Base-by-base conservation (phyloP, 768 basidiomycete species). In the Scleroderma citrinum region DNA sequence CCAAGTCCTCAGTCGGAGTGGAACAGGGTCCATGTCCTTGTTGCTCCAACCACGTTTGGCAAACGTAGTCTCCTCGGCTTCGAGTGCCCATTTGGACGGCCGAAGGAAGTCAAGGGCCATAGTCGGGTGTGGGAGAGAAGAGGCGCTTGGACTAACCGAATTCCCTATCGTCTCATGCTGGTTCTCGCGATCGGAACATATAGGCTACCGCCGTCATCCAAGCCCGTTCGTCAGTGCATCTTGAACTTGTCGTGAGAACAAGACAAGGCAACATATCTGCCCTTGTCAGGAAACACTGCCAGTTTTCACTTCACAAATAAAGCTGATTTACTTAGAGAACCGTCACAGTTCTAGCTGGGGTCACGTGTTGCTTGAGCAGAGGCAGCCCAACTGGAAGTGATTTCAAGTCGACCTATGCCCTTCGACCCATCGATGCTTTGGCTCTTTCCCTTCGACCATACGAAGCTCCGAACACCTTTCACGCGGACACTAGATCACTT, bases 21-120 rank as follows among this genome's bases (percentile, higher is more conserved):
- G 81, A 11, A 87, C 83, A 5, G 85, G 85, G 54, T 87, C 86
- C 81, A 87, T 86, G 59, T 87, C 86, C 56, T 77, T 76, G 66
- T 89, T 90, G 54, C 69, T 74, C 82, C 83, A 86, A 62, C 74
- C 56, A 73, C 74, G 43, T 60, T 73, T 8, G 74, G 79, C 26
- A 55, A 83, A 78, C 19, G 74, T 76, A 20, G 77, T 73, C 35
- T 72, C 63, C 46, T 75, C 72, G 10, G 76, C 73, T 56, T 78
- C 69, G 32, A 84, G 72, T 13, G 66, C 70, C 81, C 78, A 81
- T 21, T 59, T 56, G 11, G 72, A 69, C 3, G 66, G 63, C 45
- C 61, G 68, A 53, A 68, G 55, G 60, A 65, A 70, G 37, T 29
- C 16, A 5, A 42, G 40, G 6, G 12, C 39, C n/a, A 32, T 32